Base-by-base conservation (phyloP, 768 basidiomycete genomes). In the Kwoniella dejecticola region DNA sequence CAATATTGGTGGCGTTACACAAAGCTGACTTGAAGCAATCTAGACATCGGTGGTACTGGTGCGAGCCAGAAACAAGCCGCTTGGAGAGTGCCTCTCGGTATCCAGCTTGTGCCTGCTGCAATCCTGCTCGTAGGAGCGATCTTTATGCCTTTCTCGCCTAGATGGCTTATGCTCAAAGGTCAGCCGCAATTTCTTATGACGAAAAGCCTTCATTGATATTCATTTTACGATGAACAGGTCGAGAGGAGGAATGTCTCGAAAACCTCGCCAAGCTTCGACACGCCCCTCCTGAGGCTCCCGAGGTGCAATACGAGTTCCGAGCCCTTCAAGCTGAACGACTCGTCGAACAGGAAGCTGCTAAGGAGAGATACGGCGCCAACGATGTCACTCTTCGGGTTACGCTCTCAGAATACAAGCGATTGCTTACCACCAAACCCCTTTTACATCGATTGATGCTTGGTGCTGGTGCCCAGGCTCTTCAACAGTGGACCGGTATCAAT, bases 111-210 rank as follows among this genome's bases (percentile, higher is more conserved):
- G 1, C 89, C 89, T 13, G 89, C 88, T 13, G 47, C 89, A 31
- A 82, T 89, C 60, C 83, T 91, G 24, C 87, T 86, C 27, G 69
- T 83, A 33, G 89, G 89, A 3, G 86, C 89, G 41, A 57, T 87
- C 48, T 89, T 87, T 76, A 86, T 90, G 84, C 89, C 89, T 1
- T 88, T 88, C 80, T 89, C 87, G 19, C 89, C 89, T 15, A 81
- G 88, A 84, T 85, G 75, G 71, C 69, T 91, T n/a, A 84, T 91
- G 53, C 87, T 89, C 69, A 66, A 55, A 52, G 72, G 71, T 73
- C 19, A 62, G 63, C 64, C 17, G 30, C n/a, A 8, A 31, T 36
- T 23, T 15, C 48, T 11, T 44, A 4, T 24, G 10, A 8, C 17
- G 17, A 40, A 17, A 11, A 13, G 23, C 31, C n/a, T n/a, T n/a